Evolutionary conservation across 345 rosid genomes (phyloP), one percentile per base, ranked within the genome.

Genomic region (Mallotus nudiflorus): DNA sequence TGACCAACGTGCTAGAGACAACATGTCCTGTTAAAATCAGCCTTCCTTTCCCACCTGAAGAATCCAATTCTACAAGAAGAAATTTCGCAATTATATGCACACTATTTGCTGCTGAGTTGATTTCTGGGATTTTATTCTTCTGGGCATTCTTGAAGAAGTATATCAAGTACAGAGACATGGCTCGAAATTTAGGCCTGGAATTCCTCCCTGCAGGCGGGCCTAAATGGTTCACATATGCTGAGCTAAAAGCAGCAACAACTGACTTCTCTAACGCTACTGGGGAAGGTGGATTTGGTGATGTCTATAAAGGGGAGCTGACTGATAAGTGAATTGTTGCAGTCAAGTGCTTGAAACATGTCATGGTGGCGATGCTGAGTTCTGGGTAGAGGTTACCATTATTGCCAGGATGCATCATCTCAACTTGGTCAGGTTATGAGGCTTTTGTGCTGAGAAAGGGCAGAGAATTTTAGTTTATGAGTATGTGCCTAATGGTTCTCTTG

Each of bases 91-190:
- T 85, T n/a, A 80, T 88, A 9, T 73, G 83, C 45, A 83, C 91
- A 9, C 68, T 88, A 35, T 86, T 88, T 58, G 89, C 91, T 0
- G 87, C 84, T 0, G 93, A 88, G 82, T 72, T 88, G 48, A 83
- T 88, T 31, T 66, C 88, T 11, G 93, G 93, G 56, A 73, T 74
- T 35, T 24, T 78, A 58, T 88, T 86, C 79, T 85, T 86, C 31
- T 81, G 88, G 88, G 80, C 84, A 0, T 88, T 88, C 61, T 37
- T 88, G 81, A 88, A 79, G 78, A 88, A 82, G 66, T 88, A 85
- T 71, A 85, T 88, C 64, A 88, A 82, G 70, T 88, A 86, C 35
- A 81, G 93, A 73, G 83, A 86, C 78, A 88, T 88, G 93, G 91
- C 93, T 52, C 78, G 79, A 69, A 88, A 89, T 0, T 73, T 88